Percentiles rank a stretch among this genome's conserved stretches.
Evolutionary conservation across 768 basidiomycete species (phyloP).

Genomic region (Boletus subparvulus): DNA sequence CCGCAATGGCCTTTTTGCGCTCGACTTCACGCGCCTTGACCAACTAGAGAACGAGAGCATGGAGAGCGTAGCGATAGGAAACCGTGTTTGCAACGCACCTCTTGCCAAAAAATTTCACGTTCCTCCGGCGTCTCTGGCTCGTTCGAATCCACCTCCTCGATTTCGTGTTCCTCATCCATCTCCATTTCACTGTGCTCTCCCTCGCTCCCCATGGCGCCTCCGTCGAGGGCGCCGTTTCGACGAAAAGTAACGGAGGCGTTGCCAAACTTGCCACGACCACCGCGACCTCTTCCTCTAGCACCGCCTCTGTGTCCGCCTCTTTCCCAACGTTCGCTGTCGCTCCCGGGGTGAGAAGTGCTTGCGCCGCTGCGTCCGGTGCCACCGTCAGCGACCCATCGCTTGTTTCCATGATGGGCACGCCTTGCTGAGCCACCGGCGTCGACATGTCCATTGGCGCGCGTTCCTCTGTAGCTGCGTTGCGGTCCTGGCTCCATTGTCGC

Average conservation of each 20-base stretch:
- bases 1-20: constrained; percentile 69
- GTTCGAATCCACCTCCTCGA: constrained; percentile 42
- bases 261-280: constrained; percentile 38
- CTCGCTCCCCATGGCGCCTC: constrained; percentile 34
- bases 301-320: constrained; percentile 58
- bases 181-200: constrained; percentile 37
- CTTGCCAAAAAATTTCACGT: constrained; percentile 67
- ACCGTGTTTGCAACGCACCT: constrained; percentile 46
- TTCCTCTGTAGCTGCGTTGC: constrained; percentile 21
- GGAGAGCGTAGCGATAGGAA: constrained; percentile 20
- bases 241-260: constrained; percentile 42
- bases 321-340: constrained; percentile 60
- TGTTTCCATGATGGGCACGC: constrained; percentile 49
- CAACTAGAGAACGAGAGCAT: constrained; percentile 43
- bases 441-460: constrained; percentile 21
- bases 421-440: constrained; percentile 23
- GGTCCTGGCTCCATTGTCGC: constrained; percentile 27
- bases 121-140: constrained; percentile 60
- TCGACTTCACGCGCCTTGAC: constrained; percentile 73
- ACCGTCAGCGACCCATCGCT: constrained; percentile 55
- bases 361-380: constrained; percentile 33
- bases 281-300: constrained; percentile 44
- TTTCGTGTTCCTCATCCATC: constrained; percentile 25
- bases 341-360: constrained; percentile 36
- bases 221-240: constrained; percentile 26